phyloP scores from a whole-genome alignment of 2,329 filamentous ascomycete species.

The Hypoxylon sp. region DNA sequence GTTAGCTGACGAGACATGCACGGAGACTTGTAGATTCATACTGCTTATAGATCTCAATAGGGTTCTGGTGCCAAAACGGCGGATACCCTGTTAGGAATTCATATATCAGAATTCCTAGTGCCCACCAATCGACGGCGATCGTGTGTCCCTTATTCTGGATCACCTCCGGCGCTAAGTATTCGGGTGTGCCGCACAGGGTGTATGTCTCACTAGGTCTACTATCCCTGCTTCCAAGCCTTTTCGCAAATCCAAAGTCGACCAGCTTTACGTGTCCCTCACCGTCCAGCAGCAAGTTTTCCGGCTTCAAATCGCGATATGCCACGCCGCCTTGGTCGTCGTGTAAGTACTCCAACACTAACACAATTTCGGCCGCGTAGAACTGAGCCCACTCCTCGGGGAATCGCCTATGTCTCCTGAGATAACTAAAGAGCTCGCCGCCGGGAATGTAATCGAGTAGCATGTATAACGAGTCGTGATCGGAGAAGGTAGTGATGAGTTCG shows the following conservation, averaged over 20 bases:
- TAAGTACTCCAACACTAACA: slow-evolving; percentile 82
- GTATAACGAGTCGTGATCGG: slow-evolving; percentile 82
- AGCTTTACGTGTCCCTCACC: slow-evolving; percentile 82
- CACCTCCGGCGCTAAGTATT: slow-evolving; percentile 86
- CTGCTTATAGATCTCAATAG: slow-evolving; percentile 88
- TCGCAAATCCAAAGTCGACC: slow-evolving; percentile 88
- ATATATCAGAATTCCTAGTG: slow-evolving; percentile 84
- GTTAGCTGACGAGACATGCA: slow-evolving; percentile 33
- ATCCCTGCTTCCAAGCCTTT: slow-evolving; percentile 72
- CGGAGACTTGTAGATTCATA: slow-evolving; percentile 52
- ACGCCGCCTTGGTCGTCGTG: slow-evolving; percentile 82
- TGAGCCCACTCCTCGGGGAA: slow-evolving; percentile 83
- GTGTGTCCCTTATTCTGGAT: slow-evolving; percentile 84
- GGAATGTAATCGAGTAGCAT: slow-evolving; percentile 87
- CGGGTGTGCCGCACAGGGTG: slow-evolving; percentile 84
- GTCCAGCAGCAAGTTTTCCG: slow-evolving; percentile 84
- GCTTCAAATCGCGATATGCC: slow-evolving; percentile 85
- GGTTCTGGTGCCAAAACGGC: slow-evolving; percentile 88
- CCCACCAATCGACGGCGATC: slow-evolving; percentile 88
- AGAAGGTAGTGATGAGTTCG: slow-evolving; percentile 80
- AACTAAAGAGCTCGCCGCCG: slow-evolving; percentile 86
- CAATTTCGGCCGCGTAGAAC: slow-evolving; percentile 87
- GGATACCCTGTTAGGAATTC: slow-evolving; percentile 88
- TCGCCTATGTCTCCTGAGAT: slow-evolving; percentile 79
- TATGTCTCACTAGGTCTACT: slow-evolving; percentile 75